Percentiles rank a stretch among this genome's conserved stretches.
phyloP scores from a whole-genome alignment of 257 asterid genomes.

The Nicotiana paniculata region DNA sequence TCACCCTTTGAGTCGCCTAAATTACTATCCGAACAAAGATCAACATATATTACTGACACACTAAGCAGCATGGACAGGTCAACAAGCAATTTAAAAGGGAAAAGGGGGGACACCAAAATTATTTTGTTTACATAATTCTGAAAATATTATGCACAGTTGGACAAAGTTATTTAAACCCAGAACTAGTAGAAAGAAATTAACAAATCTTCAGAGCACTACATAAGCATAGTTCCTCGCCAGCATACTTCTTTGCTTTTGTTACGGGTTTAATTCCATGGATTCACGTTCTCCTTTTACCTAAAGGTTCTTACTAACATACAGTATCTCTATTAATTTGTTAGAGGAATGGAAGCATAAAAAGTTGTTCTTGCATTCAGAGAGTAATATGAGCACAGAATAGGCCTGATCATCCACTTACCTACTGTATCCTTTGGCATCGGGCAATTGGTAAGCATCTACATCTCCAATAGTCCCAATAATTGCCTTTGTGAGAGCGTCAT shows the following conservation, averaged over 20 bases:
- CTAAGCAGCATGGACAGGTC: too few relatives aligned
- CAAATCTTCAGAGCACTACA: too few relatives aligned
- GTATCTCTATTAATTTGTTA: too few relatives aligned
- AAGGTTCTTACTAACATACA: not conserved
- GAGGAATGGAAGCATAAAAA: not conserved
- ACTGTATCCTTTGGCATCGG: constrained; percentile 97
- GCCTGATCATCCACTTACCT: constrained; percentile 41
- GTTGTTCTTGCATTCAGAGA: not conserved
- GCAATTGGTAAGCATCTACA: constrained; percentile 89
- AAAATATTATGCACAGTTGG: not conserved
- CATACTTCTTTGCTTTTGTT: too few relatives aligned
- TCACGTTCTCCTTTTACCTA: not conserved
- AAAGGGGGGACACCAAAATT: not conserved
- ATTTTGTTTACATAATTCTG: not conserved
- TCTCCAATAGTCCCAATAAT: constrained; percentile 98
- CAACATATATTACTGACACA: too few relatives aligned
- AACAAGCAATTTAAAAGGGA: too few relatives aligned
- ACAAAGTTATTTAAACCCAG: not conserved
- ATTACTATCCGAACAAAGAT: not conserved
- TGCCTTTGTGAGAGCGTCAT: constrained; percentile 90
- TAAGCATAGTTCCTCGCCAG: too few relatives aligned
- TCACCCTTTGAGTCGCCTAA: not conserved
- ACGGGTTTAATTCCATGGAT: not conserved
- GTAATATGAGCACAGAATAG: not conserved
- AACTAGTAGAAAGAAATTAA: not conserved